These are phyloP conservation scores for Apophysomyces sp. DNA, from an alignment of 371 early-diverging fungal species.

Conservation along the genomic window DNA sequence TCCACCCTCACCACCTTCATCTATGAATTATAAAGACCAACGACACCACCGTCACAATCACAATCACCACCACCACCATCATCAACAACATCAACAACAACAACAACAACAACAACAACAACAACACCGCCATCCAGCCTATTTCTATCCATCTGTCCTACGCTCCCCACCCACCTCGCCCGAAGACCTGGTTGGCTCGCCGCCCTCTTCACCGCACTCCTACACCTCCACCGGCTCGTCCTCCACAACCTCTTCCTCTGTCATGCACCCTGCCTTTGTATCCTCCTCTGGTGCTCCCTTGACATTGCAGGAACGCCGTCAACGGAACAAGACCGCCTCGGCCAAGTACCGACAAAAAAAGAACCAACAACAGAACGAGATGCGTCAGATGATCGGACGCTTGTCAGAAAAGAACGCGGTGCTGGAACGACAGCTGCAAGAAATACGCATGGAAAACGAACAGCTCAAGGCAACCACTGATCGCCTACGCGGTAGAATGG, in stretches of 20 bases:
- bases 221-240: slow-evolving; percentile 1
- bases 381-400: slow-evolving; percentile 48
- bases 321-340: slow-evolving; percentile 64
- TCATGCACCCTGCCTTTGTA: neutral
- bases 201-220: slow-evolving; percentile 25
- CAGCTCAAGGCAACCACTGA: slow-evolving; percentile 49
- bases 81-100: neutral
- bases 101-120: neutral
- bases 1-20: slow-evolving; percentile 23
- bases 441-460: slow-evolving; percentile 52
- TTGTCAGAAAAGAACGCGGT: slow-evolving; percentile 57
- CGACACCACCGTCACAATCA: slow-evolving; percentile 15
- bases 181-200: slow-evolving; percentile 22
- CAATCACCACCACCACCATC: slow-evolving; percentile 11
- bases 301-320: slow-evolving; percentile 53
- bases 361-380: slow-evolving; percentile 60
- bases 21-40: slow-evolving; percentile 16
- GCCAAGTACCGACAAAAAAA: slow-evolving; percentile 69
- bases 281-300: slow-evolving; percentile 23
- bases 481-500: slow-evolving; percentile 54
- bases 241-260: neutral
- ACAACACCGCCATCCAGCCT: neutral
- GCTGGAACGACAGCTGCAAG: slow-evolving; percentile 50
- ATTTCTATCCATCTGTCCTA: slow-evolving; percentile 6
- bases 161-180: slow-evolving; percentile 40